A percentile compares a stretch with the other conserved stretches of the same genome.
These are phyloP conservation scores for Xylaria telfairii DNA, from an alignment of 495 filamentous ascomycete genomes.

Conservation along the genomic window DNA sequence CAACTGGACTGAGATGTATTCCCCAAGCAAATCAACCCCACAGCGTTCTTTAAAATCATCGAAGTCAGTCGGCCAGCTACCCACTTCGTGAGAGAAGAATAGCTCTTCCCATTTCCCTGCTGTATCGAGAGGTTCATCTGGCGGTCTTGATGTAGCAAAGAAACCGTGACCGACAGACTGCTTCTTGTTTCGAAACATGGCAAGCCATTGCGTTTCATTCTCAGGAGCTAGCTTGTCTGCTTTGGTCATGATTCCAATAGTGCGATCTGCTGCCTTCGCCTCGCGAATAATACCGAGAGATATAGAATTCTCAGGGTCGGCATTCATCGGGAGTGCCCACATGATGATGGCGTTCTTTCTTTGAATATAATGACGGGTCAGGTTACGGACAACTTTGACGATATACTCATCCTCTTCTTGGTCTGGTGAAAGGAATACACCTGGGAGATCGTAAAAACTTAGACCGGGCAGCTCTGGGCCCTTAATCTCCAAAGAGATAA, in stretches of 20 bases:
- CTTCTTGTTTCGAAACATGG: conserved; percentile 61
- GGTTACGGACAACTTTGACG: conserved; percentile 68
- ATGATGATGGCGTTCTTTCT: conserved; percentile 72
- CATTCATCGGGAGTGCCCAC: conserved; percentile 75
- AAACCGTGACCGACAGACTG: conserved; percentile 68
- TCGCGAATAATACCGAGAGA: conserved; percentile 67
- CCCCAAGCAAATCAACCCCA: conserved; percentile 56
- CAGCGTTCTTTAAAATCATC: conserved; percentile 56
- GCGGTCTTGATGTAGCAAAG: conserved; percentile 63
- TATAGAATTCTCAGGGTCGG: conserved; percentile 73
- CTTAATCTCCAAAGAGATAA: conserved; percentile 74
- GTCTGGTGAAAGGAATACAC: conserved; percentile 72
- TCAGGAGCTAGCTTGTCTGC: conserved; percentile 67
- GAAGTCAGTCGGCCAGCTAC: conserved; percentile 54
- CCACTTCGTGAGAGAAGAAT: conserved; percentile 59
- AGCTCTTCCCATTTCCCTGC: conserved; percentile 63
- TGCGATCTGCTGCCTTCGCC: conserved; percentile 63
- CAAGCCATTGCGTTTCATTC: conserved; percentile 61
- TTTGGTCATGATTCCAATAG: conserved; percentile 81
- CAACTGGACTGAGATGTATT: conserved; percentile 38
- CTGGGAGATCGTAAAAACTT: conserved; percentile 81
- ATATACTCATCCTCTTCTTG: conserved; percentile 68
- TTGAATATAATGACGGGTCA: conserved; percentile 70
- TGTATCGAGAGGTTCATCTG: conserved; percentile 51
- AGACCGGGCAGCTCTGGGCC: conserved; percentile 71